Base-by-base conservation (phyloP, 345 rosid genomes). In the Camelina laxa region DNA sequence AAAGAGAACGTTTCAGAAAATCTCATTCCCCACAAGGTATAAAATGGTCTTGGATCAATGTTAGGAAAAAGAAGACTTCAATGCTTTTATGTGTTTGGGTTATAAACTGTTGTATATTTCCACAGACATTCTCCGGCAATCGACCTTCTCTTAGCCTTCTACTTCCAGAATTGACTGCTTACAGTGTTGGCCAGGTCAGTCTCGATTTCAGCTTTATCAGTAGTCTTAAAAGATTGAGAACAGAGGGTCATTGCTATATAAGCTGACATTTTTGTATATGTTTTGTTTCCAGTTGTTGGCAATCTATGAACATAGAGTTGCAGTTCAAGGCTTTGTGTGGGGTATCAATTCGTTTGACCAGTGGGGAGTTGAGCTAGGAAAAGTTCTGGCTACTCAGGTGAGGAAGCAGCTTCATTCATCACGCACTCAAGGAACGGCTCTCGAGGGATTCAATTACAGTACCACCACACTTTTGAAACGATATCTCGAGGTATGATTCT, bases 281-380 rank as follows among this genome's bases (percentile, higher is more conserved):
- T 65, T 56, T 27, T 70, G 11, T 39, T 73, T 73, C 65, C 90
- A 90, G 97, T 81, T 95, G 80, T 71, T 95, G 82, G 96, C 97
- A 35, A 87, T 92, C 71, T 92, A 92, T 70, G 98, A 95, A 79
- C 98, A 92, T 82, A 87, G 96, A 87, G 85, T 95, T 57, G 98
- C 92, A 8, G 98, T 88, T 47, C 89, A 95, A 88, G 98, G 99
- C 69, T 90, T 95, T 73, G 49, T 90, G 19, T 92, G 99, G 99
- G 97, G 96, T 77, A 90, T 95, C 80, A 95, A 95, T 76, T 95
- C 99, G 61, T 95, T 95, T 66, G 99, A 95, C 76, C 98, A 95
- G 81, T 95, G 99, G 99, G 99, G 99, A 79, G 99, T 92, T 45
- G 99, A 95, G 85, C 74, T 95, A 55, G 98, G 99, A 54, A 95